Base-by-base conservation (phyloP, 495 filamentous ascomycete species). In the Cercophora sp. region DNA sequence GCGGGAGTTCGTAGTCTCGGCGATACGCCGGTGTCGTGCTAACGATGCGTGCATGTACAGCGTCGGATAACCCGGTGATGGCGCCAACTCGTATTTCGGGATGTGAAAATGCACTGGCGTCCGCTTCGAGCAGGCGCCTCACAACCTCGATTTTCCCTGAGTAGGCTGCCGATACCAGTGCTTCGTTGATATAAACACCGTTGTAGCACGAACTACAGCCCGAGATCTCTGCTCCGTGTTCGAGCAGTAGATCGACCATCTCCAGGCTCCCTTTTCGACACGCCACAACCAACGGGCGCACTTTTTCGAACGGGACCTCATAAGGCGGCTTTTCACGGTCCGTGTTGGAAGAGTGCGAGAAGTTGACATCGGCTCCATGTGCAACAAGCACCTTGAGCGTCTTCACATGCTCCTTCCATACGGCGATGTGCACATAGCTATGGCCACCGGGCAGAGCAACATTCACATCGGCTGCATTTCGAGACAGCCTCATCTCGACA, bases 361-460 rank as follows among this genome's bases (percentile, higher is more conserved):
- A 54, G 23, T 40, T 48, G 16, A 47, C 34, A 16, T 54, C 35
- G 22, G 52, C 52, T 37, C 44, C 44, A 19, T 48, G 24, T 3
- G 22, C 10, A 10, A 54, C 13, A 3, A 54, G 43, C 1, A 48
- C 42, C 34, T 48, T 29, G 10, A 54, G 42, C 1, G 52, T 40
- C 19, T 41, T 43, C 3, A 19, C 20, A 15, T 48, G 18, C 3
- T 41, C 24, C 8, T 42, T 48, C 34, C 19, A 40, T 3, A 54
- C 15, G 2, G 52, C 52, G 8, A 54, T 24, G 8, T 40, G 31
- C 9, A 54, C 9, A 29, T 48, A 54, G 43, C 5, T 48, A 10
- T n/a, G 10, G 24, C 43, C 40, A 23, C 26, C 52, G 32, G 32
- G 16, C 36, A 41, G 24, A 10, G 32, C 42, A n/a, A 48, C 27